Conservation (phyloP, 495 filamentous ascomycete species). For the Astrocystis sublimbata region DNA sequence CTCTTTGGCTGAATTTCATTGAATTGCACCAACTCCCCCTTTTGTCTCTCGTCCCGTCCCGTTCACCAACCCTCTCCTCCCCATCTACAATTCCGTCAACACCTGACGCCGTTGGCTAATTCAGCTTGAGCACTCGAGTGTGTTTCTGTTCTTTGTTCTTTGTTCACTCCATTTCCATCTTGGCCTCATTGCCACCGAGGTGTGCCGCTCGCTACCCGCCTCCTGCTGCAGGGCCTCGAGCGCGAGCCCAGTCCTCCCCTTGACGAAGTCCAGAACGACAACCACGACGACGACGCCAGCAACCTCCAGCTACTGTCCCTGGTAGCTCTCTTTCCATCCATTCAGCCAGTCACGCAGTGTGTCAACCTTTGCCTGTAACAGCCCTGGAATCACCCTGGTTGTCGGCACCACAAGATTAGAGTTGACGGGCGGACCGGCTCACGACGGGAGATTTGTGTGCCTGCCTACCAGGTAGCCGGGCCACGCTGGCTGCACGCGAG, state of each 20-base stretch:
- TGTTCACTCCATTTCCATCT: background rate
- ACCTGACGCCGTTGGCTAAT: conserved; percentile 13
- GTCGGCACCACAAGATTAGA: background rate
- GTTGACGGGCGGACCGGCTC: background rate
- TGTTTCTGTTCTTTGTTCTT: conserved; percentile 21
- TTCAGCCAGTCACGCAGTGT: background rate
- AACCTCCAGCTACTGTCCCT: no score
- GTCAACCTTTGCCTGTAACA: conserved; percentile 3
- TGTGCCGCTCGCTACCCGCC: conserved; percentile 19
- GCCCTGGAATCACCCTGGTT: background rate
- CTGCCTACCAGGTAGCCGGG: background rate
- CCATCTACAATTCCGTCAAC: conserved; percentile 14
- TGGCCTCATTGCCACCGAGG: conserved; percentile 17
- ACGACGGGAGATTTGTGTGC: background rate
- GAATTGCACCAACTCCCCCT: conserved; percentile 14
- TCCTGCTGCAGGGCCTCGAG: background rate
- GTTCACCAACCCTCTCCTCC: conserved; percentile 14
- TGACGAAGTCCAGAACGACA: conserved; percentile 1
- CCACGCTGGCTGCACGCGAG: conserved; percentile 19
- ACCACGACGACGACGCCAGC: no score
- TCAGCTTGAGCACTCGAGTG: conserved; percentile 4
- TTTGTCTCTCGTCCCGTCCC: conserved; percentile 8
- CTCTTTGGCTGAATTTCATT: conserved; percentile 20
- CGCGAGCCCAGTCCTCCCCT: background rate
- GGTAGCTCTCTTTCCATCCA: background rate